These are phyloP conservation scores for Salix arbutifolia DNA, from an alignment of 345 rosid species.

Conservation along the genomic window DNA sequence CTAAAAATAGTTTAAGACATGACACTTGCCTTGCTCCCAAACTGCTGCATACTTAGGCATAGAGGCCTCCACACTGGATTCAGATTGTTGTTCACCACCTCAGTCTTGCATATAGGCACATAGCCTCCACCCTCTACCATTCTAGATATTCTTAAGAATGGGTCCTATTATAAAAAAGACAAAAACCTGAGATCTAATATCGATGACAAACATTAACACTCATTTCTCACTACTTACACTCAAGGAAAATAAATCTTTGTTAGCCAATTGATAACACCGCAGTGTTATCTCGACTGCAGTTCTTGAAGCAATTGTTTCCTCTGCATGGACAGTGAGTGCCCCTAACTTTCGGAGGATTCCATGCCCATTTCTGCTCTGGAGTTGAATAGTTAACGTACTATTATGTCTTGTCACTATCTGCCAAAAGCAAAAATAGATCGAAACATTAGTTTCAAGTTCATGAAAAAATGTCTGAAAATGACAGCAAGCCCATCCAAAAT, in stretches of 20 bases:
- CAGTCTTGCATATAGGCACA: slow-evolving; percentile 74
- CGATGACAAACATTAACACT: neutral
- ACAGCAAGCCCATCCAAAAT: neutral
- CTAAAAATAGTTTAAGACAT: neutral
- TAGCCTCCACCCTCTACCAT: slow-evolving; percentile 45
- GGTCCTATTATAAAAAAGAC: slow-evolving; percentile 46
- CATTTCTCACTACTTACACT: slow-evolving; percentile 47
- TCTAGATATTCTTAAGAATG: slow-evolving; percentile 81
- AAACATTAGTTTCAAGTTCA: neutral
- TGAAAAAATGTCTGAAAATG: neutral
- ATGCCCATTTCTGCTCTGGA: slow-evolving; percentile 34
- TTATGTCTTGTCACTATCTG: slow-evolving; percentile 63
- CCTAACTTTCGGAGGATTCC: slow-evolving; percentile 46
- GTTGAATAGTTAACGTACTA: slow-evolving; percentile 47
- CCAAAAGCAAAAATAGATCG: slow-evolving; percentile 2
- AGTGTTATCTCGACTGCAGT: slow-evolving; percentile 49
- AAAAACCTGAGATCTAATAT: neutral
- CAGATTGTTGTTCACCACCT: slow-evolving; percentile 64
- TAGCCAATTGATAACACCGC: slow-evolving; percentile 53
- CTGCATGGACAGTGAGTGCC: slow-evolving; percentile 60
- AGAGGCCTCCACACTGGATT: slow-evolving; percentile 72
- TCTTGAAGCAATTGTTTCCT: slow-evolving; percentile 63
- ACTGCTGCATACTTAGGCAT: slow-evolving; percentile 68
- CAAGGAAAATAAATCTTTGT: slow-evolving; percentile 70
- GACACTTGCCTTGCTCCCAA: slow-evolving; percentile 71